phyloP scores from a whole-genome alignment of 345 rosid species.

The Rhizophora mangle region DNA sequence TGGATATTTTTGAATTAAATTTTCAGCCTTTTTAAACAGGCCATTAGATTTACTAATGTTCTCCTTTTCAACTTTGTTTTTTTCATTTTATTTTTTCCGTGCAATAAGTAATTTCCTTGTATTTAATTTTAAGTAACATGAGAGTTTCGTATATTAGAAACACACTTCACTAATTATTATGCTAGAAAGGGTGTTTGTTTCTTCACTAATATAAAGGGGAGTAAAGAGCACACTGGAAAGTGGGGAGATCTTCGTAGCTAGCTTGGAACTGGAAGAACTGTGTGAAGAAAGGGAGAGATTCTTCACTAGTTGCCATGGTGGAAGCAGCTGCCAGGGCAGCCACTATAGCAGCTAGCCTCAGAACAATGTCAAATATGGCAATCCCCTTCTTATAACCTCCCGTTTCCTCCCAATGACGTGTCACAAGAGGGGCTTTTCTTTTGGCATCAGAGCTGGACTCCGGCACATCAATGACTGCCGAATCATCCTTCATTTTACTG shows the following conservation, averaged over 20 bases:
- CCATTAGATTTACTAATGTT: too few relatives aligned
- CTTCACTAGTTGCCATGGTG: constrained; percentile 71
- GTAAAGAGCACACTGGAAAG: constrained; percentile 44
- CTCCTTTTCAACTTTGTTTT: too few relatives aligned
- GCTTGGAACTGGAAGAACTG: constrained; percentile 94
- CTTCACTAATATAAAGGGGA: not conserved
- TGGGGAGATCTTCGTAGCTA: constrained; percentile 61
- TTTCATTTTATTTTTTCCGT: too few relatives aligned
- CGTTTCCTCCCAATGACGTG: constrained; percentile 16
- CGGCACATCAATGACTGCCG: constrained; percentile 34
- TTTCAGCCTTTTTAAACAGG: too few relatives aligned
- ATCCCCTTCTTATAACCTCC: constrained; percentile 51
- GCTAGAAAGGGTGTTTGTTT: too few relatives aligned
- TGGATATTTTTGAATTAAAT: not conserved
- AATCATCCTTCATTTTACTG: constrained; percentile 6
- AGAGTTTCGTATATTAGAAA: too few relatives aligned
- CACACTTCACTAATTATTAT: too few relatives aligned
- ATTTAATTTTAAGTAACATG: too few relatives aligned
- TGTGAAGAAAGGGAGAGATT: constrained; percentile 83
- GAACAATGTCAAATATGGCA: constrained; percentile 63
- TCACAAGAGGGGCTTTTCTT: constrained; percentile 41
- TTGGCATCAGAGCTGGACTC: constrained; percentile 41
- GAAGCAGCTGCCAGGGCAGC: constrained; percentile 53
- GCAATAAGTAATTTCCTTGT: too few relatives aligned
- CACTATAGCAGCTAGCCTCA: constrained; percentile 58